A percentile compares a stretch with the other conserved stretches of the same genome.
These are phyloP conservation scores for Halophytophthora polymorphica DNA, from an alignment of 352 stramenopile species.

Conservation along the genomic window DNA sequence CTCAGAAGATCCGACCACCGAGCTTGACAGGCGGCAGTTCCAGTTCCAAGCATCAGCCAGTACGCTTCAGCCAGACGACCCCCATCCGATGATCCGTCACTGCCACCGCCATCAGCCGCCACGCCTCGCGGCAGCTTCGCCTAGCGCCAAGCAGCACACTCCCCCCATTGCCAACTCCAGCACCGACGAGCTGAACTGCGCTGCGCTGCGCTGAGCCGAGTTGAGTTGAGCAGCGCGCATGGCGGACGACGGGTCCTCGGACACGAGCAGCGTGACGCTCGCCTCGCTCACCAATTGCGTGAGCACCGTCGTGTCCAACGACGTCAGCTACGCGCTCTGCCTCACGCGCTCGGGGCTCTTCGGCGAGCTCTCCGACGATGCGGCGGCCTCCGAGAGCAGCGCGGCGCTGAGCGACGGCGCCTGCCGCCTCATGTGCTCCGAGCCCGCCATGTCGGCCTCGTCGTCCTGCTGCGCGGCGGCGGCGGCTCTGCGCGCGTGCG, in stretches of 20 bases:
- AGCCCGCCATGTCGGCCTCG: constrained; percentile 24
- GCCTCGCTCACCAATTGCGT: constrained; percentile 33
- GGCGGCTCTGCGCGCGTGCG: constrained; percentile 19
- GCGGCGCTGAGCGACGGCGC: constrained; percentile 13
- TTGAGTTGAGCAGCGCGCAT: constrained; percentile 15
- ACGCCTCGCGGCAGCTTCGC: too few relatives aligned
- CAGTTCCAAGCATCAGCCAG: too few relatives aligned
- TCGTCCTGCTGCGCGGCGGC: constrained; percentile 34
- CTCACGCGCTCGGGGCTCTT: constrained; percentile 68
- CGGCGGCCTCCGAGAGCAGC: constrained; percentile 6
- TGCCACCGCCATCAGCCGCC: too few relatives aligned
- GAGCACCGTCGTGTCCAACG: constrained; percentile 28
- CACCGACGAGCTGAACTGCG: too few relatives aligned
- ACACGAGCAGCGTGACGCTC: constrained; percentile 22
- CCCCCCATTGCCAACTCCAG: too few relatives aligned
- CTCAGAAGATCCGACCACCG: too few relatives aligned
- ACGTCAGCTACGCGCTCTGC: constrained; percentile 48
- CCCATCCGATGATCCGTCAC: too few relatives aligned
- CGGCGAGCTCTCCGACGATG: constrained; percentile 15
- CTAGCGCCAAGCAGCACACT: too few relatives aligned
- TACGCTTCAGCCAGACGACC: too few relatives aligned
- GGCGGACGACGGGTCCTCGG: constrained; percentile 23
- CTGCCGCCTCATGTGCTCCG: constrained; percentile 38
- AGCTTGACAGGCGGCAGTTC: too few relatives aligned
- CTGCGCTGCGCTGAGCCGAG: neutral